A percentile compares a stretch with the other conserved stretches of the same genome.
phyloP scores from a whole-genome alignment of 2,329 filamentous ascomycete species.

The Trichophyton rubrum region DNA sequence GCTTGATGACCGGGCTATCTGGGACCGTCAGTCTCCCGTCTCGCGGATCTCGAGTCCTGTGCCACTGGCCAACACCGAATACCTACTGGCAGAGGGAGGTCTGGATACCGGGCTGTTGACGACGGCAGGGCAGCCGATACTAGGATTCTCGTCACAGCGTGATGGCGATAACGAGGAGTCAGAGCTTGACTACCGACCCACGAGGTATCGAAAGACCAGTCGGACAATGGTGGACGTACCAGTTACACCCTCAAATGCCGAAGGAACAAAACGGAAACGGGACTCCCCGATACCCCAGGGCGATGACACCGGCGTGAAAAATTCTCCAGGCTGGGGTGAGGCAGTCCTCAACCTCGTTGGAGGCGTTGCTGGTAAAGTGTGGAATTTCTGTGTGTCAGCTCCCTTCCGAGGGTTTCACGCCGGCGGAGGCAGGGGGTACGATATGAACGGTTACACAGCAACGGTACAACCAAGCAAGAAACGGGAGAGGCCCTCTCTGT shows the following conservation, averaged over 20 bases:
- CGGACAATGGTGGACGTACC: conserved; percentile 9
- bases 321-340: conserved; percentile 15
- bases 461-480: background rate
- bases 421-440: conserved; percentile 64
- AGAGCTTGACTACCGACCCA: conserved; percentile 32
- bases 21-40: conserved; percentile 10
- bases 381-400: conserved; percentile 62
- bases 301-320: background rate
- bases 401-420: conserved; percentile 78
- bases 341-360: conserved; percentile 33
- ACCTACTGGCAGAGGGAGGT: conserved; percentile 25
- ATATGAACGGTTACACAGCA: conserved; percentile 31
- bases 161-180: conserved; percentile 17
- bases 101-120: conserved; percentile 16
- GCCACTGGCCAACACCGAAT: conserved; percentile 29
- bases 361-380: conserved; percentile 53
- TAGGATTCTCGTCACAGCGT: conserved; percentile 12
- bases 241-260: background rate
- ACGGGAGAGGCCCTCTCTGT: conserved; percentile 13
- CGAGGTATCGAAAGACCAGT: conserved; percentile 26
- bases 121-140: conserved; percentile 17
- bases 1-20: conserved; percentile 3
- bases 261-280: background rate
- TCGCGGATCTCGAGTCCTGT: conserved; percentile 22
- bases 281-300: background rate